Conservation (phyloP, 208 protist species). For the Acanthamoeba culbertsoni region DNA sequence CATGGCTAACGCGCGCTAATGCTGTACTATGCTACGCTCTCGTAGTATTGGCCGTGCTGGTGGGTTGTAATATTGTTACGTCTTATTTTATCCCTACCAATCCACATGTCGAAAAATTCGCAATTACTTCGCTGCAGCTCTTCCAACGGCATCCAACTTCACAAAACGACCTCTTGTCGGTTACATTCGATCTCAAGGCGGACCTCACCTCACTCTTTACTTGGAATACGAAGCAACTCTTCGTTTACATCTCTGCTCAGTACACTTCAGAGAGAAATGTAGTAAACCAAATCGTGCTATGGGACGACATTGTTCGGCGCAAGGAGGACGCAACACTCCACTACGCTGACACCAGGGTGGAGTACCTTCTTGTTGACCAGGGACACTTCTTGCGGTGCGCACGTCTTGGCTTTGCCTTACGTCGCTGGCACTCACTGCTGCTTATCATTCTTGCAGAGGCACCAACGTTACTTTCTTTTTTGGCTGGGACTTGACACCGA, state of each 20-base stretch:
- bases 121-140: neutral
- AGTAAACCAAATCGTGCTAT: constrained; percentile 2
- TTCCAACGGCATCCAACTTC: constrained; percentile 5
- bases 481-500: constrained; percentile 21
- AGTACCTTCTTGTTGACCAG: constrained; percentile 27
- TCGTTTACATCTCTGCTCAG: constrained; percentile 1
- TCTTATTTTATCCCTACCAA: neutral
- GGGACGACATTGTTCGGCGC: neutral
- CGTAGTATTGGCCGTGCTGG: neutral
- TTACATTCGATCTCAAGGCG: neutral
- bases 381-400: neutral
- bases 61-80: neutral
- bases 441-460: neutral
- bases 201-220: neutral
- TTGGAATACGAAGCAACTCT: constrained; percentile 45
- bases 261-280: neutral
- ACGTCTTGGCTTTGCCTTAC: neutral
- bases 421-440: neutral
- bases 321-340: neutral
- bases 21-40: neutral
- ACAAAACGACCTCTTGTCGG: neutral
- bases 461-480: neutral
- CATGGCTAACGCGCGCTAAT: neutral
- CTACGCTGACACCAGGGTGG: neutral
- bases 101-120: neutral